These are phyloP conservation scores for Yarrowia sp. DNA, from an alignment of 805 yeast species.

Conservation along the genomic window DNA sequence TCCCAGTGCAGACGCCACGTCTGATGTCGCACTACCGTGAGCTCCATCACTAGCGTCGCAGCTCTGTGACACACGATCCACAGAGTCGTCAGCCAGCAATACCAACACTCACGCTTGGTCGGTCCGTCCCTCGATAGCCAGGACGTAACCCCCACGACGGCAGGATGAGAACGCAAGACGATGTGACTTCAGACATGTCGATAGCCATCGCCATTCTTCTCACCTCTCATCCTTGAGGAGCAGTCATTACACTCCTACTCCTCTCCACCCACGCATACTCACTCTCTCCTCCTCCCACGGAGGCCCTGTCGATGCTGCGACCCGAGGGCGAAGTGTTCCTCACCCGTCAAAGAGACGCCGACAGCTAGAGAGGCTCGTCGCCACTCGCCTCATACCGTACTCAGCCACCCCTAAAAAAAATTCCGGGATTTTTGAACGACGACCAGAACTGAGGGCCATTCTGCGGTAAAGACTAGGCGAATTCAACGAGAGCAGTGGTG, in stretches of 20 bases:
- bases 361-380: conserved; percentile 8
- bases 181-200: neutral
- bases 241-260: neutral
- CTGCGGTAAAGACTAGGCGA: neutral
- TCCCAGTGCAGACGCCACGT: conserved; percentile 1
- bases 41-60: neutral
- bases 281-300: conserved; percentile 7
- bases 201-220: conserved; percentile 7
- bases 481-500: neutral
- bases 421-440: neutral
- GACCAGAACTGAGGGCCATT: neutral
- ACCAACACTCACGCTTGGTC: neutral
- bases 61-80: neutral
- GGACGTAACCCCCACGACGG: neutral
- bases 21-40: conserved; percentile 10
- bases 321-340: conserved; percentile 1
- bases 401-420: conserved; percentile 3
- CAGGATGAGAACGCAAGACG: neutral
- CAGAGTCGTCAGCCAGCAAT: neutral
- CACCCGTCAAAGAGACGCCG: conserved; percentile 8
- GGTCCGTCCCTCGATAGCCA: neutral
- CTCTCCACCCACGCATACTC: neutral
- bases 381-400: conserved; percentile 4
- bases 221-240: conserved; percentile 1
- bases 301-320: neutral